Evolutionary conservation across 164 flowering plant genomes (phyloP).

Genomic region (Tetracentron sinense): DNA sequence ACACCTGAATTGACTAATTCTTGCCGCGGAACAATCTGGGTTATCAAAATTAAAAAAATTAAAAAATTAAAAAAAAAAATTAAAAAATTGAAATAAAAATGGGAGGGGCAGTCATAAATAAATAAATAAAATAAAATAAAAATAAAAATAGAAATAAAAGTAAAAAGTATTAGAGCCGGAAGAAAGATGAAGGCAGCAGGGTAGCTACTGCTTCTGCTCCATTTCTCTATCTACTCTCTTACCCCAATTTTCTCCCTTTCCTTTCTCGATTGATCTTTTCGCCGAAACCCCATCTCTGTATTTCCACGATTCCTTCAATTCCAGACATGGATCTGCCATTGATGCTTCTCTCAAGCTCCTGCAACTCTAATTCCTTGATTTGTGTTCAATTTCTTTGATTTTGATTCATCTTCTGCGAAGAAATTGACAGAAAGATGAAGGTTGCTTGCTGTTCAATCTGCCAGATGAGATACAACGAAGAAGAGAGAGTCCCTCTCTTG

Average conservation of each 20-base stretch:
- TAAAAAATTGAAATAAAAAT: no score
- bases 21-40: no score
- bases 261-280: neutral
- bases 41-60: no score
- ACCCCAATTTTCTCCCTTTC: neutral
- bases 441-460: constrained; percentile 88
- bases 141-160: no score
- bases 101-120: no score
- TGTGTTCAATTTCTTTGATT: neutral
- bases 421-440: constrained; percentile 42
- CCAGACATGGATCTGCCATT: constrained; percentile 17
- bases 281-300: neutral
- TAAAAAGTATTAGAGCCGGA: no score
- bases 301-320: neutral
- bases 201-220: no score
- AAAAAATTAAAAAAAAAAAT: no score
- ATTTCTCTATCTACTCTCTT: no score
- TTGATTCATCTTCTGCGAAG: neutral
- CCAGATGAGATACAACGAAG: constrained; percentile 84
- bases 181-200: no score
- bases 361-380: neutral
- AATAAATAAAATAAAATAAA: no score
- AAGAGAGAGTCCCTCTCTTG: constrained; percentile 71
- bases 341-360: constrained; percentile 6
- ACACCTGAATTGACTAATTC: no score